Base-by-base conservation (phyloP, 129 eudicot genomes). In the Tanacetum coccineum region DNA sequence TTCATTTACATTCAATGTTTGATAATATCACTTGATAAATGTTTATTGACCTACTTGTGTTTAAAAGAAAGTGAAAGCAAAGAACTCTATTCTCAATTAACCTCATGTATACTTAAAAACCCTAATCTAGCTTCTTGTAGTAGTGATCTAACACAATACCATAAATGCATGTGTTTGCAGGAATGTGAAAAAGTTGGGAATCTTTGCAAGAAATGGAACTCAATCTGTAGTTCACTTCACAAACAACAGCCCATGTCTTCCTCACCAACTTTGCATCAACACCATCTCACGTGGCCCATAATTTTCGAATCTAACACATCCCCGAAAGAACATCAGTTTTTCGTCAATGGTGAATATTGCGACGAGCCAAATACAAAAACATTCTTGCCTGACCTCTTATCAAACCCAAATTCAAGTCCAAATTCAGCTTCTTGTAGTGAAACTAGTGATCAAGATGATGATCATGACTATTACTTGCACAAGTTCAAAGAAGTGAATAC, bases 391-490 rank as follows among this genome's bases (percentile, higher is more conserved):
- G 97, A 90, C 15, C 97, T 90, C 50, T 59, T 90, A 50, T 90
- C 95, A 19, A 90, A 90, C 74, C 95, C 97, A 1, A 87, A 87
- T 66, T 91, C 97, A 1, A 91, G 87, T 62, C 95, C 97, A 2
- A 90, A 87, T 70, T 90, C 97, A 10, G 92, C 95, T 75, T 90
- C 97, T 19, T 90, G 92, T 10, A 90, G 97, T 40, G 92, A 87
- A 68, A 91, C 92, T 26, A 87, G 87, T 68, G 67, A 74, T 22
- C 72, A 62, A 30, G 62, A 73, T 52, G 68, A 70, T 54, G 56
- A 19, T 40, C 66, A 68, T 21, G 39, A 74, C 40, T 67, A 79
- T 77, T 20, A 59, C 54, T 19, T 69, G 53, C 66, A 74, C 48
- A 76, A 70, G 68, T 90, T 87, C 80, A 84, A 87, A 49, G 85